Evolutionary conservation across 164 flowering plant genomes (phyloP).

Genomic region (Vitis rotundifolia): DNA sequence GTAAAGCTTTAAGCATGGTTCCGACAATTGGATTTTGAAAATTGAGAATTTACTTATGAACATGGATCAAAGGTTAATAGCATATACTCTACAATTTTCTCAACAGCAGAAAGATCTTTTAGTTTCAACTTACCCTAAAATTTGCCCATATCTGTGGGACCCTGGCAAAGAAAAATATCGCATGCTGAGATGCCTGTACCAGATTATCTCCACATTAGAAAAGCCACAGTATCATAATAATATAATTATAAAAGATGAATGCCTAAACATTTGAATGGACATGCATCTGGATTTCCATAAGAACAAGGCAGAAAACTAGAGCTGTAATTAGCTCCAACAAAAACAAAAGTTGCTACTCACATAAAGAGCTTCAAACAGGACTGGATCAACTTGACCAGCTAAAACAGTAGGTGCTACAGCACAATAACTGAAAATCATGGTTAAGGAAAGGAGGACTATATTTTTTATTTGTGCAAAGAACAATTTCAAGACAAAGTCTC

Average conservation of each 20-base stretch:
- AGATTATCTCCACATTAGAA: conserved; percentile 11
- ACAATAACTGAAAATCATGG: conserved; percentile 59
- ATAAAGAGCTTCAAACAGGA: conserved; percentile 91
- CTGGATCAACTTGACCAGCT: conserved; percentile 83
- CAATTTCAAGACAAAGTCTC: background rate
- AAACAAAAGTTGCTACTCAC: conserved; percentile 46
- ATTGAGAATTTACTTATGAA: background rate
- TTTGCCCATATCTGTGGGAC: conserved; percentile 92
- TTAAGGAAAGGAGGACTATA: conserved; percentile 26
- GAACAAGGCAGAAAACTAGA: background rate
- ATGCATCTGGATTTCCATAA: background rate
- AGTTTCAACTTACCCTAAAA: conserved; percentile 59
- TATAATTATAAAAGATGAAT: background rate
- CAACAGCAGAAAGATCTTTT: conserved; percentile 5
- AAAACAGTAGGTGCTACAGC: conserved; percentile 85
- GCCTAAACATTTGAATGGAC: background rate
- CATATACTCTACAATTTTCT: background rate
- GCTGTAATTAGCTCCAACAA: background rate
- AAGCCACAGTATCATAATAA: background rate
- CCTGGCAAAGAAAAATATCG: conserved; percentile 83
- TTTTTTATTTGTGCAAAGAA: background rate
- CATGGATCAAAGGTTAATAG: background rate
- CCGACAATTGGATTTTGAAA: background rate
- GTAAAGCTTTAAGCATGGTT: no score
- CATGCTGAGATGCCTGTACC: conserved; percentile 94